A percentile compares a stretch with the other conserved stretches of the same genome.
phyloP scores from a whole-genome alignment of 495 filamentous ascomycete genomes.

The Pseudomonodictys pantanalensis region DNA sequence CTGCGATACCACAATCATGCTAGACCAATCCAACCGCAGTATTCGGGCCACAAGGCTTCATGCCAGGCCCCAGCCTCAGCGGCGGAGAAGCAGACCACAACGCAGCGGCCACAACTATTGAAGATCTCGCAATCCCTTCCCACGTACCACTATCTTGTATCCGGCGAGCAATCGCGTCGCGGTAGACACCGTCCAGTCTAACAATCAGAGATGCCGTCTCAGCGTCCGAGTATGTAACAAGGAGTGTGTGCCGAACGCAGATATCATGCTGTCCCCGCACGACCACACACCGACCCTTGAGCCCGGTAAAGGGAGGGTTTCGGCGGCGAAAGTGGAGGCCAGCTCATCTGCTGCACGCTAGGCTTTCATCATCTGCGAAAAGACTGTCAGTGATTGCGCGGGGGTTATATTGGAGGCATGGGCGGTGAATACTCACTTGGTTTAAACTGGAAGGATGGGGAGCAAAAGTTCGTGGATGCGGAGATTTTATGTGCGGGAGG shows the following conservation, averaged over 20 bases:
- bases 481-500: conserved; percentile 8
- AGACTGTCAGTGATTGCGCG: conserved; percentile 12
- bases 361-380: conserved; percentile 95
- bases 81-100: no score
- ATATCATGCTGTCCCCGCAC: conserved; percentile 78
- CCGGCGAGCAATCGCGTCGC: background rate
- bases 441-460: conserved; percentile 98
- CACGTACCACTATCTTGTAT: no score
- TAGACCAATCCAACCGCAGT: no score
- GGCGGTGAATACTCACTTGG: conserved; percentile 62
- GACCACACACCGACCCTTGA: conserved; percentile 71
- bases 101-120: no score
- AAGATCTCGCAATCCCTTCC: no score
- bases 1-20: no score
- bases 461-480: conserved; percentile 51
- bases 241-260: conserved; percentile 98
- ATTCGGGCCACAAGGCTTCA: no score
- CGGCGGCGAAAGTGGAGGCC: conserved; percentile 61
- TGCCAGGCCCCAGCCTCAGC: no score
- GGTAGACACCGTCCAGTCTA: conserved; percentile 51
- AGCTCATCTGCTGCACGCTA: conserved; percentile 87
- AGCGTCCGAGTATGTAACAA: conserved; percentile 96
- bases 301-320: conserved; percentile 83
- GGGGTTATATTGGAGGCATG: background rate
- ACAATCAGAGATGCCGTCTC: conserved; percentile 94